Evolutionary conservation across 495 filamentous ascomycete species (phyloP), one percentile per base, ranked within the genome.

Genomic region (Lineolata rhizophorae): DNA sequence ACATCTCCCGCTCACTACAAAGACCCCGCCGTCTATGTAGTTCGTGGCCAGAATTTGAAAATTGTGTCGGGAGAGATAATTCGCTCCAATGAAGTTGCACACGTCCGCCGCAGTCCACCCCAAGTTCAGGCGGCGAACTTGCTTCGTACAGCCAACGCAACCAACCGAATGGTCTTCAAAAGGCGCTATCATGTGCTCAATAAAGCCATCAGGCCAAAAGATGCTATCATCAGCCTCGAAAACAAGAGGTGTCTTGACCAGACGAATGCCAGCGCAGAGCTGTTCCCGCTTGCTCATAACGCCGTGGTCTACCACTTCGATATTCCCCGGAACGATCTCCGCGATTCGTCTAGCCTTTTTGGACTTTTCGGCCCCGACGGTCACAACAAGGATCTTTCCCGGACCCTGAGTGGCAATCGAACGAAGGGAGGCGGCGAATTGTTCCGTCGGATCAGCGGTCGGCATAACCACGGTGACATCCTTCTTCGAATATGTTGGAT

Each of bases 151-250:
- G n/a, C 44, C 44, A 13, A 35, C 46, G 12, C 33, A 37, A 15
- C 44, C 46, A n/a, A 41, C 34, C 9, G 21, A 32, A 4, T 19
- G 28, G 19, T 40, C 38, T 18, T 45, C 36, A 31, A 49, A 49
- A 20, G 37, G 25, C 1, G 44, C 41, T 13, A 47, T 32, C 20
- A 45, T 31, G 31, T 39, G 34, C 11, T 28, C 31, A 21, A 44
- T 30, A 30, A 41, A 49, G 3, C 10, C 5, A 2, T 31, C 17
- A 5, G 46, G 46, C 44, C 41, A 47, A 18, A 40, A 18, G 17
- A 41, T 36, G 26, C 45, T 35, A 30, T 49, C 46, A 27, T 46
- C 44, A 19, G 34, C 34, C 34, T 47, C 33, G 32, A 49, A 5
- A 18, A 16, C 14, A 16, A 30, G 6, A 14, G 6, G 6, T 14